phyloP scores from a whole-genome alignment of 495 filamentous ascomycete species.

The Aspergillus mulundensis region DNA sequence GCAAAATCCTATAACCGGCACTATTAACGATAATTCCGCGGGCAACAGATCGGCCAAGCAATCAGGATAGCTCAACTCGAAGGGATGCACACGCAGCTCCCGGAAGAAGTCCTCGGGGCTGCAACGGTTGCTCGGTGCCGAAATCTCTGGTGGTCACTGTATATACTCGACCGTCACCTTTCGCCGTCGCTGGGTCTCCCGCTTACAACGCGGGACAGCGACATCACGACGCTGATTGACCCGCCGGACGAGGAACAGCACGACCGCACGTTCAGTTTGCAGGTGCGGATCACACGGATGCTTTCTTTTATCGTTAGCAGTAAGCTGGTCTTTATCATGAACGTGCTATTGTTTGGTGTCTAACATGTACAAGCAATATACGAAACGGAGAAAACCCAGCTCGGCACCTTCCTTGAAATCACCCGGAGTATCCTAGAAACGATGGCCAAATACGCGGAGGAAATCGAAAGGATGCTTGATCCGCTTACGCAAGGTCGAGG shows the following conservation, averaged over 20 bases:
- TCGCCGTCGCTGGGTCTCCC: conserved; percentile 34
- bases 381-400: conserved; percentile 27
- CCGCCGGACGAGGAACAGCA: conserved; percentile 16
- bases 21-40: too few relatives aligned
- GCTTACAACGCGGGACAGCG: conserved; percentile 29
- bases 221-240: conserved; percentile 30
- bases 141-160: conserved; percentile 38
- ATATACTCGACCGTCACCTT: conserved; percentile 35
- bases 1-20: neutral
- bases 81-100: conserved; percentile 37
- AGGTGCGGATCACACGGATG: conserved; percentile 29
- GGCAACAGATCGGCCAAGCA: conserved; percentile 36
- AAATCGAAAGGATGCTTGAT: conserved; percentile 30
- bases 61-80: conserved; percentile 34
- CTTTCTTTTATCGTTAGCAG: conserved; percentile 25
- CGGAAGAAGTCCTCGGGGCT: conserved; percentile 26
- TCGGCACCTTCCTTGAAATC: conserved; percentile 30
- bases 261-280: conserved; percentile 27
- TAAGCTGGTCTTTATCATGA: conserved; percentile 3
- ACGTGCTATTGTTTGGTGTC: too few relatives aligned
- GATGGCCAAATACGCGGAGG: conserved; percentile 27
- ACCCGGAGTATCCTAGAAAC: conserved; percentile 31
- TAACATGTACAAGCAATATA: conserved; percentile 15
- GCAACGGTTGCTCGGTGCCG: conserved; percentile 28
- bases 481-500: too few relatives aligned